A percentile compares a stretch with the other conserved stretches of the same genome.
Evolutionary conservation across 192 early-diverging fungal genomes (phyloP).

Genomic region (Obelidium mucronatum): DNA sequence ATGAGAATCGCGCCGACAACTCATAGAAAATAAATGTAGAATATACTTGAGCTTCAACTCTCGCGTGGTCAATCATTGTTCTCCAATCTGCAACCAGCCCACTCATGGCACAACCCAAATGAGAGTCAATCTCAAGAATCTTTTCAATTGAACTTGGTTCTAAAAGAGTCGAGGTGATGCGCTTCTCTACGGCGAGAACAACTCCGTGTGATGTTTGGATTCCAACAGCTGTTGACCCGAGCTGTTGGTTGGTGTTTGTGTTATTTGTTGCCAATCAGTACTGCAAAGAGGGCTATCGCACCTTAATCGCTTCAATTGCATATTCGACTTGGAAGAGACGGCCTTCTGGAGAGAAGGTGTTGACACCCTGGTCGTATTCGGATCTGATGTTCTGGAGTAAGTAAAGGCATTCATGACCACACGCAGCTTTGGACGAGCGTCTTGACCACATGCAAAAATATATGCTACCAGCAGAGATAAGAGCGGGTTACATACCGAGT

Average conservation of each 20-base stretch:
- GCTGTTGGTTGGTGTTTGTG: constrained; percentile 49
- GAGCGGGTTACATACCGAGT: neutral
- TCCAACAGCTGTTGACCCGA: constrained; percentile 94
- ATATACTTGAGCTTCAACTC: constrained; percentile 94
- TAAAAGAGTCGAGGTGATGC: constrained; percentile 90
- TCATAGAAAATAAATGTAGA: no score
- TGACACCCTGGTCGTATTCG: constrained; percentile 99
- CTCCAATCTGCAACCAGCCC: constrained; percentile 95
- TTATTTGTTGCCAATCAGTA: neutral
- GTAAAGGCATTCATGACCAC: neutral
- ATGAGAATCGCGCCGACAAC: no score
- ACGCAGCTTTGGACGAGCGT: neutral
- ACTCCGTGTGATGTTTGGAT: constrained; percentile 96
- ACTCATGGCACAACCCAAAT: constrained; percentile 97
- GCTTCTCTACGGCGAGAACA: constrained; percentile 96
- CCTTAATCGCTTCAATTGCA: constrained; percentile 99
- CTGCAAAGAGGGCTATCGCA: constrained; percentile 38
- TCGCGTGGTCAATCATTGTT: constrained; percentile 98
- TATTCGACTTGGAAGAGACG: constrained; percentile 99
- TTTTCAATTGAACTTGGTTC: constrained; percentile 97
- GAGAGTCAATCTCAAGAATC: constrained; percentile 94
- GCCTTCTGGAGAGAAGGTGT: constrained; percentile 99
- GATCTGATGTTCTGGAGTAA: constrained; percentile 13
- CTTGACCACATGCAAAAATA: neutral
- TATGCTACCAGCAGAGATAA: neutral